Evolutionary conservation across 352 stramenopile species (phyloP), one percentile per base, ranked within the genome.

Genomic region (Pythium oligandrum): DNA sequence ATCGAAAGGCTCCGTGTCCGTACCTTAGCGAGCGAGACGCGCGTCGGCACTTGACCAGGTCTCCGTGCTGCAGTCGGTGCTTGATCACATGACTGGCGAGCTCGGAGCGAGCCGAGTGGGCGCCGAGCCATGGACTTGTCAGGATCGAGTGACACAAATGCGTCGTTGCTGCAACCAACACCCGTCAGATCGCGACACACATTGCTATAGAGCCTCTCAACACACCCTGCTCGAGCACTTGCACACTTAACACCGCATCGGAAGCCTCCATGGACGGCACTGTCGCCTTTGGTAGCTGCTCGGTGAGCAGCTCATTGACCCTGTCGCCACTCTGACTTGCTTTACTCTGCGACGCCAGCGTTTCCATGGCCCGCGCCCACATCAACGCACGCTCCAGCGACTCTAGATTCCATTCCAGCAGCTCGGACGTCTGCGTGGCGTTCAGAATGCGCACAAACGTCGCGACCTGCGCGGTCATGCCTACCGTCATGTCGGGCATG

Each of bases 381-480:
- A 38, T 39, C 36, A 61, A 49, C 12, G 53, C 51, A 38, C 61
- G 42, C 7, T 65, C 52, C 10, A 69, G 38, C 10, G 61, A 69
- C 43, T 51, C 43, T 3, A 43, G 0, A 6, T 56, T 57, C 61
- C 61, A 69, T 30, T 59, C n/a, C 26, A 55, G 61, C 39, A 69
- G 33, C 36, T 48, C 44, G 26, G 51, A 12, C 4, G 61, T 62
- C n/a, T 65, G 61, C 12, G 56, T 51, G 9, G 51, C 56, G 49
- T 65, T 69, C 47, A 65, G 10, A 10, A 69, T 62, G 42, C 49
- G 48, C 30, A 57, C 53, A 40, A 65, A 69, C 48, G 38, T 50
- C 26, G 47, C 51, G 11, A 65, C 44, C 30, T 69, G 61, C 31
- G 34, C n/a, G 46, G 54, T 48, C n/a, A 68, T 39, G 37, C n/a